phyloP scores from a whole-genome alignment of 192 early-diverging fungal genomes.

The Podila epicladia region DNA sequence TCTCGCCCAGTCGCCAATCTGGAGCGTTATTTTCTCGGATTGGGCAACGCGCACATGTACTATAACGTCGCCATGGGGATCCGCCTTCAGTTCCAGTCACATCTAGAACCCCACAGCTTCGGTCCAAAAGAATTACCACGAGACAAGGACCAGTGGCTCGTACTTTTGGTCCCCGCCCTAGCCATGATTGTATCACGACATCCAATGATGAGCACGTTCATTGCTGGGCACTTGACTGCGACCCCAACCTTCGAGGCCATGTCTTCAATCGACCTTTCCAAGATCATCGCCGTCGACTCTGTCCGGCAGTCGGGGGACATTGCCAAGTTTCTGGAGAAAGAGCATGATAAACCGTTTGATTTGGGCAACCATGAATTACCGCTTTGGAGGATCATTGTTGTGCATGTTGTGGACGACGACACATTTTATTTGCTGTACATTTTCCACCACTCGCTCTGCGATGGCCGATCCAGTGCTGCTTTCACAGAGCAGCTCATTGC shows the following conservation, averaged over 20 bases:
- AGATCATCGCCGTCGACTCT: conserved; percentile 9
- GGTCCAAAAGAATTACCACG: neutral
- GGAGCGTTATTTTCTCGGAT: conserved; percentile 34
- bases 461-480: conserved; percentile 13
- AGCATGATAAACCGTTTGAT: conserved; percentile 12
- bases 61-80: conserved; percentile 24
- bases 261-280: conserved; percentile 18
- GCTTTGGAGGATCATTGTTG: conserved; percentile 32
- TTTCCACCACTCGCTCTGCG: conserved; percentile 13
- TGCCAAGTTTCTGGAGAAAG: conserved; percentile 10
- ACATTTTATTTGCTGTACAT: conserved; percentile 26
- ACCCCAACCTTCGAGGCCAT: conserved; percentile 17
- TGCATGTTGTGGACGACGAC: conserved; percentile 14
- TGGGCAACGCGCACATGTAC: conserved; percentile 14
- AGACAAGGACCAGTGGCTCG: conserved; percentile 16
- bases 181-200: conserved; percentile 18
- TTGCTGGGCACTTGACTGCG: conserved; percentile 21
- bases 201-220: conserved; percentile 15
- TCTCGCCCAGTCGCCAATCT: conserved; percentile 16
- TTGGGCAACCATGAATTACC: neutral
- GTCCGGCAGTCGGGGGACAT: conserved; percentile 2
- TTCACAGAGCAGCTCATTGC: conserved; percentile 27
- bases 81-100: conserved; percentile 5
- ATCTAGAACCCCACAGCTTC: neutral
- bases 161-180: conserved; percentile 16